These are phyloP conservation scores for Rickenella mellea DNA, from an alignment of 768 basidiomycete species.

Conservation along the genomic window DNA sequence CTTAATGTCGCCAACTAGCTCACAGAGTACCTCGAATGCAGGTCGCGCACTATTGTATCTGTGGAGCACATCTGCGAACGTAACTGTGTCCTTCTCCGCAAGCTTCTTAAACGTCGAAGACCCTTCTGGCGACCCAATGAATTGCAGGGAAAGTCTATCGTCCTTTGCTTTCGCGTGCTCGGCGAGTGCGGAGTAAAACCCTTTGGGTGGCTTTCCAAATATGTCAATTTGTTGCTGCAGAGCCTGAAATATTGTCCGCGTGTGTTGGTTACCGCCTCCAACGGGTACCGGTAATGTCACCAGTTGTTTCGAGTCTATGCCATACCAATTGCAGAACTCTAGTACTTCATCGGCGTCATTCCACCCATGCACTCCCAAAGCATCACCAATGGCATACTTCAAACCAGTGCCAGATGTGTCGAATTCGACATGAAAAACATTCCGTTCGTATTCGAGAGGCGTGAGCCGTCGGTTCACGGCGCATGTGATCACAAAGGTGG, in stretches of 20 bases:
- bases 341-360: constrained; percentile 84
- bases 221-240: constrained; percentile 95
- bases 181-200: constrained; percentile 86
- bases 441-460: constrained; percentile 91
- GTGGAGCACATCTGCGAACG: constrained; percentile 79
- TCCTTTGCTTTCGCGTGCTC: constrained; percentile 57
- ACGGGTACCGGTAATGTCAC: constrained; percentile 71
- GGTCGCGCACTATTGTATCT: constrained; percentile 74
- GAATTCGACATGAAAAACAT: constrained; percentile 98
- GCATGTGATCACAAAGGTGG: constrained; percentile 89
- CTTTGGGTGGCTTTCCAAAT: constrained; percentile 92
- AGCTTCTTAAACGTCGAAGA: constrained; percentile 89
- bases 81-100: constrained; percentile 89
- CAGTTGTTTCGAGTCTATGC: constrained; percentile 68
- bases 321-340: constrained; percentile 90
- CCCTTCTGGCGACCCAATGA: constrained; percentile 92
- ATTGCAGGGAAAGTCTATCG: constrained; percentile 75
- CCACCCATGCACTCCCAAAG: constrained; percentile 96
- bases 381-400: constrained; percentile 93
- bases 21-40: constrained; percentile 76
- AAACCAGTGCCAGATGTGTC: constrained; percentile 86
- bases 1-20: constrained; percentile 89
- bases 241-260: constrained; percentile 89
- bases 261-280: constrained; percentile 64
- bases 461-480: constrained; percentile 92